Conservation (phyloP, 495 filamentous ascomycete genomes). For the Hypoxylon intermedium region DNA sequence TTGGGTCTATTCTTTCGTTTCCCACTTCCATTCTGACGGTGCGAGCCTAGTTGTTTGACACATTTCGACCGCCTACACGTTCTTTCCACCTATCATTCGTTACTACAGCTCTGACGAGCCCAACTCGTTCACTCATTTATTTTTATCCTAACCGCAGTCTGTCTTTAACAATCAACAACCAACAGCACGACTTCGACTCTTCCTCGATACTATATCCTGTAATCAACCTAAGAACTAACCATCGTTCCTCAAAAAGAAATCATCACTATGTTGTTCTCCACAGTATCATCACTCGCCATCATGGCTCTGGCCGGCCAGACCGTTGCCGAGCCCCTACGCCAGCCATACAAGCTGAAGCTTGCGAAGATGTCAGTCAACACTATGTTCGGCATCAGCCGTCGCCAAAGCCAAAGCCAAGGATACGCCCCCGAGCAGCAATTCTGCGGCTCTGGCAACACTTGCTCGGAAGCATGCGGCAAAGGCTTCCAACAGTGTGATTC, state of each 20-base stretch:
- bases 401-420: constrained; percentile 45
- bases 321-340: constrained; percentile 46
- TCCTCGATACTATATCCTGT: neutral
- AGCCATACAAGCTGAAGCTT: constrained; percentile 50
- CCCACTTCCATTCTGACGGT: constrained; percentile 3
- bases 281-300: constrained; percentile 49
- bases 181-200: neutral
- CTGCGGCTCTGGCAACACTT: constrained; percentile 51
- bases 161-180: constrained; percentile 17
- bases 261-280: constrained; percentile 48
- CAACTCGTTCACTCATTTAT: constrained; percentile 14
- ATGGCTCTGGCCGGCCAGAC: constrained; percentile 49
- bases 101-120: constrained; percentile 21
- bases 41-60: constrained; percentile 22
- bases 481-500: constrained; percentile 53
- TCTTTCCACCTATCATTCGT: constrained; percentile 2
- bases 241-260: constrained; percentile 1
- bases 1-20: constrained; percentile 32
- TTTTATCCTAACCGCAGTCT: constrained; percentile 23
- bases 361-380: constrained; percentile 49
- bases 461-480: constrained; percentile 56
- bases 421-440: constrained; percentile 52
- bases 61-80: constrained; percentile 12
- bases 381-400: constrained; percentile 51
- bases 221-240: constrained; percentile 14